Conservation (phyloP, 192 early-diverging fungal species). For the Mortierella antarctica region DNA sequence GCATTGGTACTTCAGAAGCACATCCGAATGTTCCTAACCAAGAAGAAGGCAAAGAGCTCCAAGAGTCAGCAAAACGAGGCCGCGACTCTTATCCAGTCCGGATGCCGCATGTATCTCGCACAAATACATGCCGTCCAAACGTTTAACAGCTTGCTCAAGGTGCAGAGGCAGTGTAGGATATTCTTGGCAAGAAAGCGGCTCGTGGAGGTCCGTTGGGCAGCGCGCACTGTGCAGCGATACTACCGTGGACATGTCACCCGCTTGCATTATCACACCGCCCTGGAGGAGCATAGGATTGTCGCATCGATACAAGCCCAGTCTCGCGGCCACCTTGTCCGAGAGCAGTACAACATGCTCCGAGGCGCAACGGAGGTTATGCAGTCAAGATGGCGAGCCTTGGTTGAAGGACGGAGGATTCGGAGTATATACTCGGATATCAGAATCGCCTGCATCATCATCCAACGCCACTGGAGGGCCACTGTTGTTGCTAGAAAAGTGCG, state of each 20-base stretch:
- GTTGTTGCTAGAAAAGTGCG: conserved; percentile 11
- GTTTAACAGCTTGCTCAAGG: conserved; percentile 7
- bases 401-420: conserved; percentile 26
- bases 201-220: conserved; percentile 31
- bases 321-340: conserved; percentile 27
- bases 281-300: conserved; percentile 15
- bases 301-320: conserved; percentile 35
- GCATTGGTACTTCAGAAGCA: conserved; percentile 38
- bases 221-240: conserved; percentile 21
- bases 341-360: conserved; percentile 26
- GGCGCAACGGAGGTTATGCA: conserved; percentile 39
- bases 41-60: conserved; percentile 3
- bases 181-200: conserved; percentile 32
- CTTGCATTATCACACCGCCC: not conserved
- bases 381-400: conserved; percentile 10
- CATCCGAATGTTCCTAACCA: conserved; percentile 24
- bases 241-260: conserved; percentile 34
- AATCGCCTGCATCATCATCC: conserved; percentile 28
- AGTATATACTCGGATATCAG: conserved; percentile 12
- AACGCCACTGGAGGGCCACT: conserved; percentile 36
- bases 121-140: conserved; percentile 19
- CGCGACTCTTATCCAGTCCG: conserved; percentile 40
- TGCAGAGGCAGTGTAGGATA: conserved; percentile 28
- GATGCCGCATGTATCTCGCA: conserved; percentile 44
- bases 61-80: conserved; percentile 9